Evolutionary conservation across 371 early-diverging fungal species (phyloP), one percentile per base, ranked within the genome.

Genomic region (Haplosporangium sp.): DNA sequence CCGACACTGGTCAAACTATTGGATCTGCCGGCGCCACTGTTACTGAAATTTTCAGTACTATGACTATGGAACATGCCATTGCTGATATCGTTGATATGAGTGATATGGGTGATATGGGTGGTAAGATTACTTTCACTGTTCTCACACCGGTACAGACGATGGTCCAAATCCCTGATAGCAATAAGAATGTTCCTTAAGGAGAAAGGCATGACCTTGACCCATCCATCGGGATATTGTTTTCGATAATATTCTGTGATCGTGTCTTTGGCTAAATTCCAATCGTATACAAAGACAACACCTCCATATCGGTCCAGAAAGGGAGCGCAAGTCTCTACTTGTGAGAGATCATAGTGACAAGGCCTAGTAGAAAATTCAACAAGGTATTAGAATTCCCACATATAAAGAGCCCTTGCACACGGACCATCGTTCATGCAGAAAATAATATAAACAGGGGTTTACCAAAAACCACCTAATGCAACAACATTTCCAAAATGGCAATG

Each of bases 221-320:
- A 72, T 10, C 79, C 83, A n/a, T 75, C 73, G 0, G 74, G 73
- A 48, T 83, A 83, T 61, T 83, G 76, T 9, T 65, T 67, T 15
- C 55, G 61, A 67, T 83, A 83, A 45, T 83, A 83, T 45, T 83
- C 69, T 39, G 65, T 74, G 48, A 83, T 83, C 15, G 60, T 65
- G 19, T 83, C 76, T 59, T 79, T 77, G 67, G 76, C 72, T 7
- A 75, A 76, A 69, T 83, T 83, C 83, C 83, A 83, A 64, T 78
- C 79, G 48, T 83, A 83, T 2, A 83, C 72, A 68, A 83, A 74
- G 45, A 83, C 79, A 10, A 74, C 83, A 2, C 83, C 83, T 35
- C 83, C 77, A 38, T 83, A 83, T 38, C 79, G 64, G 50, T 83
- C 79, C 40, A 83, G 60, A 61, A 83, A 83, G 9, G 83, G 83